These are phyloP conservation scores for Trematosphaeria pertusa DNA, from an alignment of 2,329 filamentous ascomycete species.

Conservation along the genomic window DNA sequence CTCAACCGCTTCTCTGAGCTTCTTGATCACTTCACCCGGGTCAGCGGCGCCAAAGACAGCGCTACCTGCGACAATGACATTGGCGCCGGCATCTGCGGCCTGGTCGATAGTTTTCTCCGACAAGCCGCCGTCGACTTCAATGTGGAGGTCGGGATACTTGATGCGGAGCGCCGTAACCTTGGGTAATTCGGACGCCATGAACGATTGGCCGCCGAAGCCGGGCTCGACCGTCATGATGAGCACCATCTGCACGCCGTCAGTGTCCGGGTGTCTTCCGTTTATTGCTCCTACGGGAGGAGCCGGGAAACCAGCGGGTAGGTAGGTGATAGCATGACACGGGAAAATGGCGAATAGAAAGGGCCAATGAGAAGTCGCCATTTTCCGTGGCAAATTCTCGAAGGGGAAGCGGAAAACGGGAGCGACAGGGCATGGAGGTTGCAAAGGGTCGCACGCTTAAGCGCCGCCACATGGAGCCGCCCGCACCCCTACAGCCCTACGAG, in stretches of 20 bases:
- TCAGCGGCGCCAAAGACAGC: slow-evolving; percentile 94
- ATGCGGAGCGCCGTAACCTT: slow-evolving; percentile 86
- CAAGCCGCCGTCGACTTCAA: slow-evolving; percentile 94
- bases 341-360: slow-evolving; percentile 2
- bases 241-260: slow-evolving; percentile 75
- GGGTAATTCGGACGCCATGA: slow-evolving; percentile 94
- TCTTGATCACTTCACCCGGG: slow-evolving; percentile 83
- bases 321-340: slow-evolving; percentile 8
- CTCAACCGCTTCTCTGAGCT: slow-evolving; percentile 81
- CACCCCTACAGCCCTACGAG: slow-evolving; percentile 28
- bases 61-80: slow-evolving; percentile 96
- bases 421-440: slow-evolving; percentile 22
- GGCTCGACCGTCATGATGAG: slow-evolving; percentile 98
- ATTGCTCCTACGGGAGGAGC: slow-evolving; percentile 19
- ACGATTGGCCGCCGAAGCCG: slow-evolving; percentile 97
- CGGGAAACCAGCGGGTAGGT: slow-evolving; percentile 21
- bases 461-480: slow-evolving; percentile 36
- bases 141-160: slow-evolving; percentile 90
- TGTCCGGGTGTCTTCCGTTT: slow-evolving; percentile 7
- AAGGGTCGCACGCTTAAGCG: slow-evolving; percentile 39
- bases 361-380: slow-evolving; percentile 14
- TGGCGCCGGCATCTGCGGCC: slow-evolving; percentile 93
- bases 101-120: slow-evolving; percentile 89
- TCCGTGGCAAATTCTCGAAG: slow-evolving; percentile 23
- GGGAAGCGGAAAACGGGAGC: slow-evolving; percentile 13